Conservation (phyloP, 2,329 filamentous ascomycete species). For the Cytospora piceicola region DNA sequence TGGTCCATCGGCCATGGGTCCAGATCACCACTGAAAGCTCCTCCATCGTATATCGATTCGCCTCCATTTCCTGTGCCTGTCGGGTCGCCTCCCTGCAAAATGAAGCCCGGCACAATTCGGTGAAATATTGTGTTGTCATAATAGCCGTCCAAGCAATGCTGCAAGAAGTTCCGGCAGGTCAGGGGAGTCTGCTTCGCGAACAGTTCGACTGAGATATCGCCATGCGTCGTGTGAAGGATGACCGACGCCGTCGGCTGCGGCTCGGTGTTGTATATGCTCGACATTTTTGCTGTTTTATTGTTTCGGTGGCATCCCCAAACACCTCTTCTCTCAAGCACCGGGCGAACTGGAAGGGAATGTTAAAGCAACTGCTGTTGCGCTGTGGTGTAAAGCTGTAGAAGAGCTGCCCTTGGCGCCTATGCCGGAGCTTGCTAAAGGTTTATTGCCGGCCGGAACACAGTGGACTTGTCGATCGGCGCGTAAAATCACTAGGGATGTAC, state of each 20-base stretch:
- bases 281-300: slow-evolving; percentile 60
- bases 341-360: neutral
- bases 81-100: slow-evolving; percentile 92
- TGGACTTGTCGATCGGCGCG: neutral
- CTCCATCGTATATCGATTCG: slow-evolving; percentile 88
- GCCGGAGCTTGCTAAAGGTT: neutral
- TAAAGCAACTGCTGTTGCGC: neutral
- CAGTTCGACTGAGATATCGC: slow-evolving; percentile 88
- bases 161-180: slow-evolving; percentile 92
- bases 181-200: slow-evolving; percentile 94
- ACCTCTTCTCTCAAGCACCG: neutral
- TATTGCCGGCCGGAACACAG: neutral
- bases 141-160: slow-evolving; percentile 92
- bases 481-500: neutral
- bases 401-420: neutral
- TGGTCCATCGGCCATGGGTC: slow-evolving; percentile 75
- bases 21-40: slow-evolving; percentile 71
- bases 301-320: neutral
- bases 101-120: slow-evolving; percentile 87
- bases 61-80: slow-evolving; percentile 91
- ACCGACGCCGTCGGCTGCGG: slow-evolving; percentile 92
- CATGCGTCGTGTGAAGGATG: slow-evolving; percentile 85
- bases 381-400: neutral
- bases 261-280: slow-evolving; percentile 89
- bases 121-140: slow-evolving; percentile 95